Base-by-base conservation (phyloP, 495 filamentous ascomycete genomes). In the Ramalina intermedia region DNA sequence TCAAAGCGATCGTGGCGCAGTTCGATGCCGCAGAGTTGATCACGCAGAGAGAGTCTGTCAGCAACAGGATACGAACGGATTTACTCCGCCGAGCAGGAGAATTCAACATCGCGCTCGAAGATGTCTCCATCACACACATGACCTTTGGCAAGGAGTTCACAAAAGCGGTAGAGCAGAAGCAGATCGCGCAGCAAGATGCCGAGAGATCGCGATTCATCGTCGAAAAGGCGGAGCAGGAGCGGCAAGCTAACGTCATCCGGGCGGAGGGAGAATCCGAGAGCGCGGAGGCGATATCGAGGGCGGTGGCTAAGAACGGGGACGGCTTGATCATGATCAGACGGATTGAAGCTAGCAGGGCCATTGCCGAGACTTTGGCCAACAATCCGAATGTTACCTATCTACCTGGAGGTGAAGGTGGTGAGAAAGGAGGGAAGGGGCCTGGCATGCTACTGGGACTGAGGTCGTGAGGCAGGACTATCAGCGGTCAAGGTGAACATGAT, bases 51-150 rank as follows among this genome's bases (percentile, higher is more conserved):
- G 91, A 99, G 72, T 80, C 87, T 54, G 93, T 99, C 59, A 86
- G 80, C 57, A 82, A 94, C 72, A 85, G 88, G 55, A 99, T 99
- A 77, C 88, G 87, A 43, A 72, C 80, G 56, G 91, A 99, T 67
- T 83, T 99, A 33, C 79, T 93, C 63, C 89, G 87, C 74, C 89
- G 91, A 46, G 91, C 91, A n/a, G 62, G 78, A 43, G 93, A 99
- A 66, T 99, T 99, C 80, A 96, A 99, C 74, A 99, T 99, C 66
- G 84, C 85, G 29, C 84, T 99, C 38, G 91, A 99, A 67, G 91
- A 99, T 60, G 91, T 99, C 50, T 93, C 85, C 58, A 99, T 99
- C 73, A 99, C 91, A 38, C 91, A 99, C 79, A 96, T 99, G 91
- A 96, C 91, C 47, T 99, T 99, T 67, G 91, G 91, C 49, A 89